These are phyloP conservation scores for Ceratobasidium sp. DNA, from an alignment of 1,284 basidiomycete genomes.

Conservation along the genomic window DNA sequence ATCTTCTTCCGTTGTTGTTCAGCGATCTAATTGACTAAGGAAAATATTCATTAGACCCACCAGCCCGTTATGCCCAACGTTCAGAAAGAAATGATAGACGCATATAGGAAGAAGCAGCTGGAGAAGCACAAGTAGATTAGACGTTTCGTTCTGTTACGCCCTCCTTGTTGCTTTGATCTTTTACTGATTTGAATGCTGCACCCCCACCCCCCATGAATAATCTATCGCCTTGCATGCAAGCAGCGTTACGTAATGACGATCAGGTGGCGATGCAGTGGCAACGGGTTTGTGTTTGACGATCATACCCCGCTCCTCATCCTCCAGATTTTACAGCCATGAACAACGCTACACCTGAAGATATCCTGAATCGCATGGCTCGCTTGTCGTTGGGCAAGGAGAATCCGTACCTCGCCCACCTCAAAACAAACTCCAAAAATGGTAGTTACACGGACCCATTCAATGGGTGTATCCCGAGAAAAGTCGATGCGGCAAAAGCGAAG, in stretches of 20 bases:
- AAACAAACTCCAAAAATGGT: neutral
- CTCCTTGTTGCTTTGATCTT: neutral
- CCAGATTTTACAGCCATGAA: conserved; percentile 17
- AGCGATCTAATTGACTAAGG: conserved; percentile 47
- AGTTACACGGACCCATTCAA: conserved; percentile 64
- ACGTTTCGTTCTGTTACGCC: neutral
- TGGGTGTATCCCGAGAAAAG: conserved; percentile 81
- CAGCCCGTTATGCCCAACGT: conserved; percentile 88
- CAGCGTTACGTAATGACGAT: neutral
- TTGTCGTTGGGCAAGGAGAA: neutral
- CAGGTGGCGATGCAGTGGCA: no score
- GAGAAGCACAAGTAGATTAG: conserved; percentile 50
- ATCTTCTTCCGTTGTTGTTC: conserved; percentile 47
- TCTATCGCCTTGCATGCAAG: conserved; percentile 5
- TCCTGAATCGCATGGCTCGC: no score
- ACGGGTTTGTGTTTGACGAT: no score
- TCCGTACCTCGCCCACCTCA: conserved; percentile 17
- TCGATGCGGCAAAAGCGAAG: conserved; percentile 77
- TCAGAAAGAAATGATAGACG: conserved; percentile 84
- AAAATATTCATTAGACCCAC: conserved; percentile 66
- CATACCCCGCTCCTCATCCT: neutral
- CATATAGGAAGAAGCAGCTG: conserved; percentile 65
- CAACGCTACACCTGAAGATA: neutral
- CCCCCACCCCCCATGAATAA: conserved; percentile 31
- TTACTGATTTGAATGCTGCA: neutral